Percentiles rank a stretch among this genome's conserved stretches.
Conservation (phyloP, 208 protist genomes). For the Strigomonas culicis region DNA sequence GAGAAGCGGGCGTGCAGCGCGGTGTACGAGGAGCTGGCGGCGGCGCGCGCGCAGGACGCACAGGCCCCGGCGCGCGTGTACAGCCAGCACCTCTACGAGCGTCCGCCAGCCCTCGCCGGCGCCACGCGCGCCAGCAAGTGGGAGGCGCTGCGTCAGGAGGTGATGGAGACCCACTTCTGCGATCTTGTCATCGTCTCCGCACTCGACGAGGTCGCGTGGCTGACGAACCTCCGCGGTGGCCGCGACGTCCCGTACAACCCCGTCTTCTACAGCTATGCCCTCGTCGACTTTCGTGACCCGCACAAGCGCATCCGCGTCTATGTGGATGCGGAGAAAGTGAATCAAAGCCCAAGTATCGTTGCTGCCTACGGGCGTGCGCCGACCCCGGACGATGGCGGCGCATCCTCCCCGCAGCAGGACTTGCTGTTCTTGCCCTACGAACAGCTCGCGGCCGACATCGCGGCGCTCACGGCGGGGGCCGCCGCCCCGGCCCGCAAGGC, state of each 20-base stretch:
- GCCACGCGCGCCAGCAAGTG: conserved; percentile 52
- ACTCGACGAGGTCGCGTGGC: conserved; percentile 91
- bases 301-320: conserved; percentile 38
- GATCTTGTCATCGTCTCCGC: conserved; percentile 79
- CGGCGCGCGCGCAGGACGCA: background rate
- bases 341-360: too few species aligned
- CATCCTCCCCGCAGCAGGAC: conserved; percentile 13
- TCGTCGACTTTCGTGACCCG: conserved; percentile 32
- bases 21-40: conserved; percentile 1
- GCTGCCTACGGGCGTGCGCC: conserved; percentile 26
- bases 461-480: background rate
- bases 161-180: conserved; percentile 47
- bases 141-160: conserved; percentile 32
- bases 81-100: conserved; percentile 33
- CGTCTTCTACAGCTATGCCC: conserved; percentile 87
- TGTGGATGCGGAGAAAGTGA: conserved; percentile 28
- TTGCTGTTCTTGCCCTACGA: conserved; percentile 76
- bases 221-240: conserved; percentile 87
- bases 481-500: conserved; percentile 36
- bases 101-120: conserved; percentile 71
- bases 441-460: conserved; percentile 49
- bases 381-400: conserved; percentile 28
- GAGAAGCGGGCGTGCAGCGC: background rate
- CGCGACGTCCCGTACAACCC: conserved; percentile 88
- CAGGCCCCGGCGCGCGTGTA: conserved; percentile 26